Evolutionary conservation across 2,329 filamentous ascomycete genomes (phyloP), one percentile per base, ranked within the genome.

Genomic region (Trichoderma sp.): DNA sequence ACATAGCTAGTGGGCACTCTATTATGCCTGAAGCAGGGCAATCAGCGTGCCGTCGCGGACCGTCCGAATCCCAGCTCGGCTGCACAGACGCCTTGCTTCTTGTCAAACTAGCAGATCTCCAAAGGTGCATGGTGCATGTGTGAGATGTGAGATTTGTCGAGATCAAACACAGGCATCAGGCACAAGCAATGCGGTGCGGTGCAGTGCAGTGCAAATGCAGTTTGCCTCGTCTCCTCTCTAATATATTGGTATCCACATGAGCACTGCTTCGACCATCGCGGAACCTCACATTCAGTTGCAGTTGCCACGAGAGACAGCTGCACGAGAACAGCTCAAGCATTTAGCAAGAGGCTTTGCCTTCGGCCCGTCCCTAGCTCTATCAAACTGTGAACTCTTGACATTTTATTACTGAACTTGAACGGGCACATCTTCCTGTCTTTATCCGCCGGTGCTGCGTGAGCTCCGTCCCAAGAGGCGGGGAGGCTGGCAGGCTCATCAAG

Each of bases 321-420:
- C 45, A 53, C 29, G 38, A 71, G 35, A 56, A 65, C 73, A 63
- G 38, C 27, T 68, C 72, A 68, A 31, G 64, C 31, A 29, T 45
- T 11, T 21, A 53, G 18, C 16, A 38, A 65, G 16, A 14, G 4
- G 2, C 18, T 38, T 67, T 67, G 63, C 29, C 41, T 41, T 74
- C 69, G 75, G 75, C 62, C 75, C 75, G 75, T 76, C 69, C 75
- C 75, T 76, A 76, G 75, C 63, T 74, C 72, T 66, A 33, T 24
- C n/a, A 50, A 24, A 35, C 33, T 65, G 59, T 38, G 29, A 31
- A 35, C 31, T 24, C 66, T 68, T 6, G 41, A 29, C 31, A 21
- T 14, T 69, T 56, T 24, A 14, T 16, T 9, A 16, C 29, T 24
- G 12, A 27, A 33, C 31, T 21, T 63, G 21, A 45, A 56, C 8